Evolutionary conservation across 371 early-diverging fungal species (phyloP), one percentile per base, ranked within the genome.

Genomic region (Coemansia sp.): DNA sequence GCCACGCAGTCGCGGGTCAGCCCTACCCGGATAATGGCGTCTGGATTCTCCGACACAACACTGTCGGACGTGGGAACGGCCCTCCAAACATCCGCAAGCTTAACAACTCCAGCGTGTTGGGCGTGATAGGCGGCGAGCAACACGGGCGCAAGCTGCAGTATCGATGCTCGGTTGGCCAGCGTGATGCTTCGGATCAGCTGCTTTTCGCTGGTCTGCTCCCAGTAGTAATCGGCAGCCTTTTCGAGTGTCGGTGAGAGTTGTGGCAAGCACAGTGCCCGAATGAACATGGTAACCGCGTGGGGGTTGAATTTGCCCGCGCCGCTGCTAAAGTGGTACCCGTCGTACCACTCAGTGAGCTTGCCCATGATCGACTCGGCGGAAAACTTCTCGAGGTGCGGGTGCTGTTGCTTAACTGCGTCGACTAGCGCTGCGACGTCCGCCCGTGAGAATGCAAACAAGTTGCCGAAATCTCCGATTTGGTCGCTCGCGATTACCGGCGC

Each of bases 281-380:
- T 20, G 9, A 59, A 59, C 49, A 16, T 39, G 31, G 33, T 31
- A 31, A 49, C 48, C 0, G 53, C 53, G 10, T 36, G 10, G 4
- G 59, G 35, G 31, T 58, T 58, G 38, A 34, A 58, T 11, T 50
- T 49, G 3, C 59, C 59, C 3, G 50, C 2, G 20, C 2, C 2
- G 3, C 0, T 16, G 1, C 61, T 42, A 35, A 61, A 41, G 2
- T 20, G 35, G 20, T 61, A 61, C 3, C 61, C 31, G 55, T 40
- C 33, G 0, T 61, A 61, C 61, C 61, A 61, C 52, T 43, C 30
- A 2, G 10, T 20, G n/a, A 54, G 43, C 31, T 12, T 53, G 12
- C 1, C 26, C 31, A 61, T 10, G 14, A 53, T 43, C n/a, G 6
- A n/a, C 16, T 34, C 43, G 12, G 0, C 0, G 12, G 35, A 1